These are phyloP conservation scores for Flueggea neowawraea DNA, from an alignment of 441 rosid genomes.

Conservation along the genomic window DNA sequence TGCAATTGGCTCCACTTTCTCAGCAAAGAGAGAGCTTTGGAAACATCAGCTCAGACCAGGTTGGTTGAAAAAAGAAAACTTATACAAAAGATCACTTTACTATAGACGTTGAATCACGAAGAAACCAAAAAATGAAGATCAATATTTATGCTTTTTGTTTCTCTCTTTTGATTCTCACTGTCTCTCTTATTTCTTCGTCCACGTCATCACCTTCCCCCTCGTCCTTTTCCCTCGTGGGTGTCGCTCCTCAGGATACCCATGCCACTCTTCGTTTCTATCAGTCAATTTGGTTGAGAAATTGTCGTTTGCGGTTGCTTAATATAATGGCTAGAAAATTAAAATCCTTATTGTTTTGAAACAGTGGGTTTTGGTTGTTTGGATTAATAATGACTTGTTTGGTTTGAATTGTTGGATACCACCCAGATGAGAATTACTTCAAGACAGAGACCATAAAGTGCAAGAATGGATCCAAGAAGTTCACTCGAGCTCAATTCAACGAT, in stretches of 20 bases:
- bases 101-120: no score
- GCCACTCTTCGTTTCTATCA: no score
- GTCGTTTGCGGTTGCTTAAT: no score
- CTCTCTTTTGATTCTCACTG: constrained; percentile 1
- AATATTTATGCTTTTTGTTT: background rate
- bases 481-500: constrained; percentile 76
- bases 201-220: constrained; percentile 10
- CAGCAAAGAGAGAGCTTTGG: no score
- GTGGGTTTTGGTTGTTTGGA: background rate
- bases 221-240: constrained; percentile 19
- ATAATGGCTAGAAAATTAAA: no score
- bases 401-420: constrained; percentile 12
- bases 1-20: no score
- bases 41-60: no score
- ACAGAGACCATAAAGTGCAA: constrained; percentile 58
- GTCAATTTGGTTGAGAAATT: background rate
- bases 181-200: constrained; percentile 5
- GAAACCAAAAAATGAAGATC: constrained; percentile 4
- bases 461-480: constrained; percentile 81
- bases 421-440: constrained; percentile 76
- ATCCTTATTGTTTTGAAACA: background rate
- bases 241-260: constrained; percentile 23
- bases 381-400: background rate
- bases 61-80: no score
- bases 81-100: no score